Conservation (phyloP, 306 rosid genomes). For the Crotalaria pallida region DNA sequence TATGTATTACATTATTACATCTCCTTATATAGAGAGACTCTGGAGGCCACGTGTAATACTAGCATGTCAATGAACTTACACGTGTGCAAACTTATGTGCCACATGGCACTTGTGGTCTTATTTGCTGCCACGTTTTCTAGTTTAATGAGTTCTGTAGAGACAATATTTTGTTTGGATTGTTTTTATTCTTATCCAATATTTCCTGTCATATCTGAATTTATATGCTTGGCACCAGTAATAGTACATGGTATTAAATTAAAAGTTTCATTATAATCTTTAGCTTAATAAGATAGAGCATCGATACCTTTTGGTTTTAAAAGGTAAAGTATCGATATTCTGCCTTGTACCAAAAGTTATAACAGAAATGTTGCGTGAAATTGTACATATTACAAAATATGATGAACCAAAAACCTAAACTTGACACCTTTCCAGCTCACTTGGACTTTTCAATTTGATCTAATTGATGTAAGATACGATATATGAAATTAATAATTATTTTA, state of each 20-base stretch:
- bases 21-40: background rate
- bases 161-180: background rate
- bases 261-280: no score
- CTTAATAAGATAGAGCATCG: no score
- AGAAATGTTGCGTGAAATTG: no score
- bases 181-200: background rate
- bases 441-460: background rate
- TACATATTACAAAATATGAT: no score
- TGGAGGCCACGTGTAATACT: constrained; percentile 3
- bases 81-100: constrained; percentile 13
- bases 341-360: no score
- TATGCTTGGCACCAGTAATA: no score
- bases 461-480: background rate
- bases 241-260: no score
- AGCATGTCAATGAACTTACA: background rate
- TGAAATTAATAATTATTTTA: constrained; percentile 6
- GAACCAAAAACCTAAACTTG: background rate
- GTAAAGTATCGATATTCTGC: no score
- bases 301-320: no score
- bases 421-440: background rate
- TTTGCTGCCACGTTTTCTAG: constrained; percentile 16
- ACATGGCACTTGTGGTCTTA: background rate
- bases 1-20: no score
- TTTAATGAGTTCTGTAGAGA: background rate
- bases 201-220: no score